phyloP scores from a whole-genome alignment of 2,329 filamentous ascomycete species.

The Scytalidium lignicola region DNA sequence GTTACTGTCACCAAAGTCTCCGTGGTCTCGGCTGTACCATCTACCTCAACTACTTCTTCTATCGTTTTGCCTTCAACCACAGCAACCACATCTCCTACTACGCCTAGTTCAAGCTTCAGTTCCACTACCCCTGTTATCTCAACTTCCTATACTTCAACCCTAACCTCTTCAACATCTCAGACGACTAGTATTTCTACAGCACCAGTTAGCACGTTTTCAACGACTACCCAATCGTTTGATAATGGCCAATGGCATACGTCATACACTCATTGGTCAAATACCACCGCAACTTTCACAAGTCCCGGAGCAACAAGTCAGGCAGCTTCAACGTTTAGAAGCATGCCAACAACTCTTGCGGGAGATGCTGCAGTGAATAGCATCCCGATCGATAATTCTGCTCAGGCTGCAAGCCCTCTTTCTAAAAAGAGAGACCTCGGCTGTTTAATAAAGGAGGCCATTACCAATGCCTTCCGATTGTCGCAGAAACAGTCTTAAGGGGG shows the following conservation, averaged over 20 bases:
- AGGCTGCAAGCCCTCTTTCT: background rate
- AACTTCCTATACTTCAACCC: background rate
- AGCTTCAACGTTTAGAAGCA: background rate
- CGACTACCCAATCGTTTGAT: conserved; percentile 13
- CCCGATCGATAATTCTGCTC: too few species aligned
- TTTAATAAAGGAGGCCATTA: too few species aligned
- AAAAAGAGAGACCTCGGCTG: background rate
- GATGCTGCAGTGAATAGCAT: background rate
- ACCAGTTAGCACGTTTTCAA: background rate
- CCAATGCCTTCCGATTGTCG: too few species aligned
- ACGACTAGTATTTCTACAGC: background rate
- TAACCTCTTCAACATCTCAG: background rate
- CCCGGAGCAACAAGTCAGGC: background rate
- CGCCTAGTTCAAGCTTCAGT: background rate
- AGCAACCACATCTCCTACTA: background rate
- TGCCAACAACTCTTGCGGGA: background rate
- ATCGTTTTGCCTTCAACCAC: background rate
- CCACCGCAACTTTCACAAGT: conserved; percentile 1
- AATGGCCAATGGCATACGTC: conserved; percentile 26
- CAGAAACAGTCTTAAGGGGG: too few species aligned
- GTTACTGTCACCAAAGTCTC: conserved; percentile 14
- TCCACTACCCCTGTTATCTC: background rate
- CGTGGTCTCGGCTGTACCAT: conserved; percentile 2
- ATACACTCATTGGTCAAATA: conserved; percentile 11
- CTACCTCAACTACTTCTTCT: conserved; percentile 2